A percentile compares a stretch with the other conserved stretches of the same genome.
Evolutionary conservation across 108 stramenopile species (phyloP).

Genomic region (Pseudonitzschia multiseries): DNA sequence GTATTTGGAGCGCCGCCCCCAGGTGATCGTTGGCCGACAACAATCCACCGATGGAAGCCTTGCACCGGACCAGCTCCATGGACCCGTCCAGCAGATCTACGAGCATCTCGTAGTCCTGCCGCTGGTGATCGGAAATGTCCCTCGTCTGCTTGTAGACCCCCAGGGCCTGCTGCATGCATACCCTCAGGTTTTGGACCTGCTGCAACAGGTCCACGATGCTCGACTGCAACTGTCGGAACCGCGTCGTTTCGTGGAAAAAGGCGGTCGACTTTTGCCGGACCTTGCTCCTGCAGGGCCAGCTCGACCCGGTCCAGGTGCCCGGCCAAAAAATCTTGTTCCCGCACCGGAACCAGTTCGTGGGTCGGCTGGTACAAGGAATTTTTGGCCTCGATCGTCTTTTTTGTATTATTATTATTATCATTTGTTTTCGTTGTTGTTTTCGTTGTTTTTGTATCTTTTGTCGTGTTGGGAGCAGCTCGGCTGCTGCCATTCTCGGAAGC

Average conservation of each 20-base stretch:
- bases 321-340: slow-evolving; percentile 67
- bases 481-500: neutral
- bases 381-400: neutral
- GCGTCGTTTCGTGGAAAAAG: slow-evolving; percentile 87
- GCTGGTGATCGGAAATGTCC: slow-evolving; percentile 47
- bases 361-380: slow-evolving; percentile 40
- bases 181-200: slow-evolving; percentile 61
- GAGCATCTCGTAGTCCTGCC: slow-evolving; percentile 56
- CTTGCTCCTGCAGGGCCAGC: slow-evolving; percentile 73
- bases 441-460: neutral
- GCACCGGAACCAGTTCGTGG: slow-evolving; percentile 54
- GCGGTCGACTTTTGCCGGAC: slow-evolving; percentile 69
- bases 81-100: slow-evolving; percentile 64
- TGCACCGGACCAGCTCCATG: slow-evolving; percentile 67
- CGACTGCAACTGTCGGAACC: slow-evolving; percentile 72
- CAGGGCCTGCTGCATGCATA: slow-evolving; percentile 43
- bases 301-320: slow-evolving; percentile 78
- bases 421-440: neutral
- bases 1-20: slow-evolving; percentile 75
- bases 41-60: slow-evolving; percentile 65
- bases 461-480: neutral
- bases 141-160: slow-evolving; percentile 27
- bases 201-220: slow-evolving; percentile 60
- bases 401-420: no score
- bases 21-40: slow-evolving; percentile 72